phyloP scores from a whole-genome alignment of 1,284 basidiomycete species.

The Boletus smithii region DNA sequence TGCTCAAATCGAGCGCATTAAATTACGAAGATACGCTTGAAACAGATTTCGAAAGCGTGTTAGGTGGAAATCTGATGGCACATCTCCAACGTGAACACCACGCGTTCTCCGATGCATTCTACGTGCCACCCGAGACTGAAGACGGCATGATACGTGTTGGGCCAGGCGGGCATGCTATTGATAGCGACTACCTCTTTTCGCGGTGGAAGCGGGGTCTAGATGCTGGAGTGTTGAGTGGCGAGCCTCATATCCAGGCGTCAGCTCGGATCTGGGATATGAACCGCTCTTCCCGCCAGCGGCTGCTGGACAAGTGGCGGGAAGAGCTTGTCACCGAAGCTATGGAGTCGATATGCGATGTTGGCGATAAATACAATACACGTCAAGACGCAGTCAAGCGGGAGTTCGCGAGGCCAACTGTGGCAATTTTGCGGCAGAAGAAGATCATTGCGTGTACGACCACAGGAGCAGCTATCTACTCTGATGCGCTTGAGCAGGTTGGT shows the following conservation, averaged over 20 bases:
- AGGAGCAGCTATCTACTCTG: constrained; percentile 55
- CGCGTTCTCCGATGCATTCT: constrained; percentile 46
- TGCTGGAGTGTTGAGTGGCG: constrained; percentile 41
- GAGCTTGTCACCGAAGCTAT: constrained; percentile 28
- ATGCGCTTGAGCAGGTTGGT: constrained; percentile 40
- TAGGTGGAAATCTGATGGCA: constrained; percentile 5
- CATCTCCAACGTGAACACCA: constrained; percentile 42
- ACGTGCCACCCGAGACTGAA: constrained; percentile 34
- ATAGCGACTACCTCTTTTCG: constrained; percentile 41
- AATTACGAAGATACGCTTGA: constrained; percentile 28
- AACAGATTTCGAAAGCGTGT: neutral
- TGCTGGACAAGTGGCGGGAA: constrained; percentile 39
- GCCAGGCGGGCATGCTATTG: constrained; percentile 35
- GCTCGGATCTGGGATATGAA: constrained; percentile 46
- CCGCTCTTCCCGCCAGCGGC: constrained; percentile 30
- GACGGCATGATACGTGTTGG: constrained; percentile 48
- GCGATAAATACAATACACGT: constrained; percentile 39
- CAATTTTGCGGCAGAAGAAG: constrained; percentile 41
- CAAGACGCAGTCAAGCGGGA: constrained; percentile 36
- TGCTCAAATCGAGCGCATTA: constrained; percentile 21
- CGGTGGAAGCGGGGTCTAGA: constrained; percentile 44
- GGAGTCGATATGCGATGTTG: constrained; percentile 37
- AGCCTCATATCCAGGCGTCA: constrained; percentile 31
- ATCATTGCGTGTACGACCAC: constrained; percentile 68
- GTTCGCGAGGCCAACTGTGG: constrained; percentile 35